Evolutionary conservation across 1,139 yeast species (phyloP), one percentile per base, ranked within the genome.

Genomic region (Hyphopichia burtonii): DNA sequence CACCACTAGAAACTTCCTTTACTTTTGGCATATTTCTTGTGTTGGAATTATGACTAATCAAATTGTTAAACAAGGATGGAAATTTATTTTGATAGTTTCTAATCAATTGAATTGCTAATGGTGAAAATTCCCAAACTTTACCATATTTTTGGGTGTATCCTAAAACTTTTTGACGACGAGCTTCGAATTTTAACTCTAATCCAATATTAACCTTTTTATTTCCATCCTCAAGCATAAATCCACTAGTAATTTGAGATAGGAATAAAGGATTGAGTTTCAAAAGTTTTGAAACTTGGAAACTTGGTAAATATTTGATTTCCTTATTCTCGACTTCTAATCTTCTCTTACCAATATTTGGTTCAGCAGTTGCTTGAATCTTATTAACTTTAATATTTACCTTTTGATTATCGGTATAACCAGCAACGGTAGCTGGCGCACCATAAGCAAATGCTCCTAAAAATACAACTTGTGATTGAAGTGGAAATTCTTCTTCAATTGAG

Each of bases 391-490:
- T 78, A 40, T 82, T 76, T 43, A 84, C 63, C 45, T 78, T 79
- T 43, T 80, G 65, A 37, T 76, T 68, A 18, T 71, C 73, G 34
- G 78, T 71, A 48, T 80, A 77, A 0, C 88, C 96, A 40, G 75
- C 80, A 39, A 93, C 78, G 19, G 74, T 74, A 12, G 94, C 91
- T 40, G 95, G 86, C 22, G 89, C 78, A 39, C 99, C 99, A 58
- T 88, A 93, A 2, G 91, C 95, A 65, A 82, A 82, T 32, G 86
- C 90, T 33, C 98, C 96, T 47, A 93, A 71, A 58, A 88, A 88
- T n/a, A 91, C 78, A 32, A 83, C 93, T 43, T 80, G 80, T 0
- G 87, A 76, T 16, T 78, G 83, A 6, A 76, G 45, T 19, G 98
- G 97, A 63, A 78, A 93, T 59, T 93, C 98, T 50, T 86, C 80